Evolutionary conservation across 2,329 filamentous ascomycete species (phyloP).

Genomic region (Rhinocladiella similis): DNA sequence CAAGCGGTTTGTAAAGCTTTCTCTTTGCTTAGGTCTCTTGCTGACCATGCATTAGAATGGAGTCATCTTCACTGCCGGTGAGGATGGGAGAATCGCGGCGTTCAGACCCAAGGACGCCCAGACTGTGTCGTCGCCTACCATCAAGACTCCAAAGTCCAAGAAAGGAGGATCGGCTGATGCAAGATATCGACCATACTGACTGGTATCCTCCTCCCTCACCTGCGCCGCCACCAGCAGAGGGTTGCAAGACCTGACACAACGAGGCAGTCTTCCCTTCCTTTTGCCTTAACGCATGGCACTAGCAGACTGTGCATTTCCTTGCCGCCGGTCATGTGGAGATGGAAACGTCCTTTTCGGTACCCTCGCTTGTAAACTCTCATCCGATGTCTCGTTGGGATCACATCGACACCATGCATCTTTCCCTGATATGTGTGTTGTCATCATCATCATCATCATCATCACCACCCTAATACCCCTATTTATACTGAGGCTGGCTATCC

Average conservation of each 20-base stretch:
- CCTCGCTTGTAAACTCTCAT: conserved; percentile 3
- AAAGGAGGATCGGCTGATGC: conserved; percentile 10
- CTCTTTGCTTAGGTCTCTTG: neutral
- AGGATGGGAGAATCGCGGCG: conserved; percentile 38
- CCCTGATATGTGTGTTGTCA: conserved; percentile 4
- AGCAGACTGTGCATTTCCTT: neutral
- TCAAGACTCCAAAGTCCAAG: conserved; percentile 22
- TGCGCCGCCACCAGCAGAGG: too few relatives aligned
- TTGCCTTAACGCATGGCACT: neutral
- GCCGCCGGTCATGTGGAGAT: neutral
- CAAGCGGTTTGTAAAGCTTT: conserved; percentile 37
- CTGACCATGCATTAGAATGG: conserved; percentile 32
- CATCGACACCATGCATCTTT: conserved; percentile 1
- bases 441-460: neutral
- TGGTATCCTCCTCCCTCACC: too few relatives aligned
- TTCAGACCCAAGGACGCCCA: conserved; percentile 12
- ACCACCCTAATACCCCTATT: conserved; percentile 6
- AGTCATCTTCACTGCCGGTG: conserved; percentile 46
- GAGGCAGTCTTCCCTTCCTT: neutral
- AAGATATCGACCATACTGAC: conserved; percentile 28
- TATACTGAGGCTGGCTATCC: conserved; percentile 24
- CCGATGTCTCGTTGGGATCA: neutral
- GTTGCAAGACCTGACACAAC: too few relatives aligned
- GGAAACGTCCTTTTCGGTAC: neutral
- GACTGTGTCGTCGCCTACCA: neutral